Conservation (phyloP, 148 eudicot genomes). For the Limonium bicolor region DNA sequence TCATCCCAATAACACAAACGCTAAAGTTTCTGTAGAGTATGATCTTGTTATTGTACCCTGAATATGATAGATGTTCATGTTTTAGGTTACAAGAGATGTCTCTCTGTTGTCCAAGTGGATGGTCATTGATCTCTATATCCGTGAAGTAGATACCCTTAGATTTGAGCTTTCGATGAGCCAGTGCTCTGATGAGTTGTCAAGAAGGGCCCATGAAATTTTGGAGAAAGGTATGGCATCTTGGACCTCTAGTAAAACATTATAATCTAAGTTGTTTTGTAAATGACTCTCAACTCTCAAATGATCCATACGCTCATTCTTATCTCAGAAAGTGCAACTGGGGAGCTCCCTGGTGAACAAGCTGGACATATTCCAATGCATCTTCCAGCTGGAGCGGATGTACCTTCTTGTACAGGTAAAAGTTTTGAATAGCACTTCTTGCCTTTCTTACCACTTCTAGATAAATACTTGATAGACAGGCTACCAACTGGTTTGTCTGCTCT, state of each 20-base stretch:
- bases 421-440: not conserved
- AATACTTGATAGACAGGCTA: not conserved
- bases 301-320: conserved; percentile 1
- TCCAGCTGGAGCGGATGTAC: conserved; percentile 65
- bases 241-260: too few species aligned
- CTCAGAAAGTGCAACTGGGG: conserved; percentile 44
- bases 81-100: conserved; percentile 81
- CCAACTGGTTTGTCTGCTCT: not conserved
- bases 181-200: conserved; percentile 42
- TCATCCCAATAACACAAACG: too few species aligned
- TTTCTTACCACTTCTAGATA: not conserved
- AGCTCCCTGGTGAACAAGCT: conserved; percentile 22
- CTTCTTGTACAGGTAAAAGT: conserved; percentile 63
- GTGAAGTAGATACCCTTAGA: conserved; percentile 81
- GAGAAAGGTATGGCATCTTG: conserved; percentile 32
- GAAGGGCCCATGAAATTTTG: conserved; percentile 46
- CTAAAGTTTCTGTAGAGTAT: too few species aligned
- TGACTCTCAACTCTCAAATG: not conserved
- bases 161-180: conserved; percentile 83
- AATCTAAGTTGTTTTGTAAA: too few species aligned
- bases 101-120: conserved; percentile 91
- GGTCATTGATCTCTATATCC: conserved; percentile 81
- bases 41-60: not conserved
- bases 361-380: conserved; percentile 47
- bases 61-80: conserved; percentile 3